Evolutionary conservation across 75 land plant species (phyloP), one percentile per base, ranked within the genome.

Genomic region (Azolla pinnata): DNA sequence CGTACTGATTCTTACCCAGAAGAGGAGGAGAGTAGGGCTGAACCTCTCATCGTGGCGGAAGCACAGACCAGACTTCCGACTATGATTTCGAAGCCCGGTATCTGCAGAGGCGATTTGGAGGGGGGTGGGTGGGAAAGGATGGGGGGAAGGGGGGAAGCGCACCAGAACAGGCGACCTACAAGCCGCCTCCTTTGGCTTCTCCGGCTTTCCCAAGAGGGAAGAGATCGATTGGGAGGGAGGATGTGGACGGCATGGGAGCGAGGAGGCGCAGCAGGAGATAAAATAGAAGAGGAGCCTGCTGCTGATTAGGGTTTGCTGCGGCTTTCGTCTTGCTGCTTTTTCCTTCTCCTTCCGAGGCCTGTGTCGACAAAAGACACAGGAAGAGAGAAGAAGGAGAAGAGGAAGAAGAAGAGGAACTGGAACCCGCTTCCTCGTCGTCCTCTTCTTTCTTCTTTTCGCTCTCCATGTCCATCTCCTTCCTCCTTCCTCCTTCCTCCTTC

Each of bases 401-500:
- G n/a, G n/a, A n/a, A n/a, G n/a, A n/a, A n/a, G n/a, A n/a, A n/a
- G n/a, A n/a, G n/a, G n/a, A n/a, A n/a, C n/a, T n/a, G n/a, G n/a
- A n/a, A n/a, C 18, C 16, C 18, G n/a, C 52, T 49, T 49, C 16
- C 18, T 7, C 52, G 7, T 49, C 52, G 7, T 49, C 52, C 23
- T 49, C 52, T 49, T 49, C 52, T 49, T 49, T 18, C 18, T 49
- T 18, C 18, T 49, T 18, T 49, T 49, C 52, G n/a, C n/a, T n/a
- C n/a, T n/a, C n/a, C n/a, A n/a, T n/a, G n/a, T 49, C 18, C 52
- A 10, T 49, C 52, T 49, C 18, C 52, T 49, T 49, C 52, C 18
- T 49, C 52, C 5, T 5, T 35, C 12, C 12, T 5, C 12, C 40
- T 12, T 35, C 40, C 40, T n/a, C 40, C 40, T 35, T 35, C 40